Percentiles rank a stretch among this genome's conserved stretches.
Conservation (phyloP, 2,329 filamentous ascomycete genomes). For the Leptographium lundbergii region DNA sequence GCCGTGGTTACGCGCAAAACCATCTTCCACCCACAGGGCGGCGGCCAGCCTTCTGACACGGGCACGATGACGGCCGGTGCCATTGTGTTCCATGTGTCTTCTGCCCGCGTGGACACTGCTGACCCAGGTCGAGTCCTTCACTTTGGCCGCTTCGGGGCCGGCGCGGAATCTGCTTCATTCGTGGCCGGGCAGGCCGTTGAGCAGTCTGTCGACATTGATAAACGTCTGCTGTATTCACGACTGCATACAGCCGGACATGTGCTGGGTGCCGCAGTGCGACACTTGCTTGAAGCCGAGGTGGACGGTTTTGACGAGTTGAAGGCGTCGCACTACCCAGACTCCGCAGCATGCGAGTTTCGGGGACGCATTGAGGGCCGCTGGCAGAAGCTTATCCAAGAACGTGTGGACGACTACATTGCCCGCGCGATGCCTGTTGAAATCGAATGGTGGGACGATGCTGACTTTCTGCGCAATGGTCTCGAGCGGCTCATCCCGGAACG, state of each 20-base stretch:
- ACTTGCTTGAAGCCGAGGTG: constrained; percentile 39
- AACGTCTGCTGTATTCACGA: constrained; percentile 50
- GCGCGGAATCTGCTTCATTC: constrained; percentile 19
- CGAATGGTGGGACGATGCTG: constrained; percentile 54
- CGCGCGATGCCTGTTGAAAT: constrained; percentile 46
- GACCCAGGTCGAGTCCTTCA: constrained; percentile 48
- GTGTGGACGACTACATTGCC: constrained; percentile 45
- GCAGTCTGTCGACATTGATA: constrained; percentile 48
- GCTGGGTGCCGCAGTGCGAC: constrained; percentile 53
- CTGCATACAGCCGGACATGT: constrained; percentile 65
- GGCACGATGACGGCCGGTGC: constrained; percentile 36
- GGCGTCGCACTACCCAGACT: constrained; percentile 58
- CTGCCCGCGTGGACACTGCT: constrained; percentile 42
- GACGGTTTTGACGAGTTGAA: constrained; percentile 52
- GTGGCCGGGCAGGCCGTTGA: constrained; percentile 28
- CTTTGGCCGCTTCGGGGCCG: constrained; percentile 41
- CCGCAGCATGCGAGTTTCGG: constrained; percentile 54
- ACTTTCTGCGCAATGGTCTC: constrained; percentile 41
- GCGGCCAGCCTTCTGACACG: constrained; percentile 58
- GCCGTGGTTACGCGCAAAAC: constrained; percentile 51
- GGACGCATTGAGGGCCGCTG: constrained; percentile 52
- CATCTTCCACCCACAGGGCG: constrained; percentile 66
- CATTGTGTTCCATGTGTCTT: constrained; percentile 35
- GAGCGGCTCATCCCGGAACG: constrained; percentile 42
- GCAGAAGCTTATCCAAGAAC: constrained; percentile 48